These are phyloP conservation scores for Epichloe gansuensis DNA, from an alignment of 2,329 filamentous ascomycete genomes.

Conservation along the genomic window DNA sequence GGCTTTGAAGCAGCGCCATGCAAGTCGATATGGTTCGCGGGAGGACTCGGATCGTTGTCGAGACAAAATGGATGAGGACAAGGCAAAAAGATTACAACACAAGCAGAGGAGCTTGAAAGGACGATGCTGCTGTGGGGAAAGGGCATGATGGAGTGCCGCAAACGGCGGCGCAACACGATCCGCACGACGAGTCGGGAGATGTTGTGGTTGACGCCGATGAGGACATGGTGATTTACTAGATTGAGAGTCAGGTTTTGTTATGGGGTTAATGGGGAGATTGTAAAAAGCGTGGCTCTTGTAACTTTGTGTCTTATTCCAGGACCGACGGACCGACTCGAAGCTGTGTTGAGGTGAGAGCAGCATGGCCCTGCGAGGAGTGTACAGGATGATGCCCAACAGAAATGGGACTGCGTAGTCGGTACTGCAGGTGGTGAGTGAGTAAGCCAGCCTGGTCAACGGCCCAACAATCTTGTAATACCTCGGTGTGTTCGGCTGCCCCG, in stretches of 20 bases:
- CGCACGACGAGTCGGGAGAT: constrained; percentile 61
- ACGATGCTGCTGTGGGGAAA: neutral
- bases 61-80: constrained; percentile 21
- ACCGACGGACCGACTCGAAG: neutral
- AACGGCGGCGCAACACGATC: constrained; percentile 23
- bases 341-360: neutral
- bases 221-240: constrained; percentile 81
- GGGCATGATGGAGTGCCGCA: neutral
- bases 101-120: neutral
- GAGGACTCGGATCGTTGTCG: constrained; percentile 6
- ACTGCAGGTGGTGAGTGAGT: too few species aligned
- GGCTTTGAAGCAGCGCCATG: constrained; percentile 28
- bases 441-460: too few species aligned
- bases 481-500: too few species aligned
- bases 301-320: neutral
- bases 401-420: neutral
- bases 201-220: constrained; percentile 77
- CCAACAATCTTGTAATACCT: too few species aligned
- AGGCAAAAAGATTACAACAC: constrained; percentile 1
- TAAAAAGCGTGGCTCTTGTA: neutral
- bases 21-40: constrained; percentile 15
- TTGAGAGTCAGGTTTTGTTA: neutral
- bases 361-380: too few species aligned
- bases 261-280: neutral
- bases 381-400: neutral